Conservation (phyloP, 768 basidiomycete genomes). For the Leccinum fibrillosum region DNA sequence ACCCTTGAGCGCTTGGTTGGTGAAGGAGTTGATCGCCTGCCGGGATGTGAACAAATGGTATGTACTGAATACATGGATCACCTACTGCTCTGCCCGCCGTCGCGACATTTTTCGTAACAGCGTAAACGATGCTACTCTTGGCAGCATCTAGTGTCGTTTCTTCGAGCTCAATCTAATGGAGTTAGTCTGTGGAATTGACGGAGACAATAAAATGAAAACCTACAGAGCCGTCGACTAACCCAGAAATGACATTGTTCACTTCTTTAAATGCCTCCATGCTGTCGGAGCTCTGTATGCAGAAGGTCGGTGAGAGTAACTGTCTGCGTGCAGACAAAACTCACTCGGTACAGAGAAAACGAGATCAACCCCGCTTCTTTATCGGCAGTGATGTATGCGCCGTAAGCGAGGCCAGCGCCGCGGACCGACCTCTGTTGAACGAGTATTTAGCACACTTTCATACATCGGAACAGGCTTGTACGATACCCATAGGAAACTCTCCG, state of each 20-base stretch:
- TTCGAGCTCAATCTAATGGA: conserved; percentile 69
- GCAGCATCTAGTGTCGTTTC: conserved; percentile 83
- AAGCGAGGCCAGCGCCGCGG: conserved; percentile 92
- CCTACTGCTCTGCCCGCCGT: conserved; percentile 86
- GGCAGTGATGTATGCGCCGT: conserved; percentile 74
- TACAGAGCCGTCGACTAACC: conserved; percentile 82
- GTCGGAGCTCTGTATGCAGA: conserved; percentile 65
- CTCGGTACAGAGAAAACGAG: conserved; percentile 76
- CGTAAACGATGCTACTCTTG: conserved; percentile 87
- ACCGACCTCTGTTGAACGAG: conserved; percentile 66
- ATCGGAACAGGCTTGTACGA: conserved; percentile 3
- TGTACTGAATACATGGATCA: conserved; percentile 4
- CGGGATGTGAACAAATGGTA: conserved; percentile 5
- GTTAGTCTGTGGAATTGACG: not conserved
- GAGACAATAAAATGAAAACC: conserved; percentile 16
- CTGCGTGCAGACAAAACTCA: conserved; percentile 32
- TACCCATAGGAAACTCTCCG: conserved; percentile 95
- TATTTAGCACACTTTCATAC: conserved; percentile 5
- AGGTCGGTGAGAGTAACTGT: not conserved
- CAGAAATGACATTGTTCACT: conserved; percentile 71
- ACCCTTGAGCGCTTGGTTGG: conserved; percentile 88
- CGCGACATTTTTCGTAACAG: conserved; percentile 75
- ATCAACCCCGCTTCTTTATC: conserved; percentile 79
- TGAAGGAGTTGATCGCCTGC: conserved; percentile 80
- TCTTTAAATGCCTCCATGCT: conserved; percentile 77